Percentiles rank a stretch among this genome's conserved stretches.
phyloP scores from a whole-genome alignment of 2,329 filamentous ascomycete species.

The Trichoderma sp. region DNA sequence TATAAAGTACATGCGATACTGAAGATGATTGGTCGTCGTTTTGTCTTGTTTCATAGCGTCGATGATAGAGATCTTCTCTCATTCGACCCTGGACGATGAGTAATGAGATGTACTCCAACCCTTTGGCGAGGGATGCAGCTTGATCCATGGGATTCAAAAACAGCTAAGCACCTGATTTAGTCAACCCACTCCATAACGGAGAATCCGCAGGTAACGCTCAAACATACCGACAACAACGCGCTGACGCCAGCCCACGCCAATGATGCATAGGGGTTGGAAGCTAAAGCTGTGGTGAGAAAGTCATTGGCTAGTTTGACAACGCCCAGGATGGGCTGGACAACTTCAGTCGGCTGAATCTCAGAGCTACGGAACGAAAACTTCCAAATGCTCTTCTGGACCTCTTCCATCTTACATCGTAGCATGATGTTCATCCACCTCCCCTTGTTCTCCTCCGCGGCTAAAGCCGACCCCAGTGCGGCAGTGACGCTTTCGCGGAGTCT shows the following conservation, averaged over 20 bases:
- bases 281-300: background rate
- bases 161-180: background rate
- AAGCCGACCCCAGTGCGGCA: background rate
- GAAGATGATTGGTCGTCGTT: background rate
- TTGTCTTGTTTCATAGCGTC: background rate
- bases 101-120: background rate
- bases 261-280: background rate
- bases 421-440: background rate
- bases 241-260: background rate
- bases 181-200: background rate
- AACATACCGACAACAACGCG: background rate
- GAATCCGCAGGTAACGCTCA: too few relatives aligned
- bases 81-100: conserved; percentile 1
- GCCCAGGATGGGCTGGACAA: conserved; percentile 1
- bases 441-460: background rate
- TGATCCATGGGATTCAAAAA: background rate
- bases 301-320: background rate
- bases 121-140: background rate
- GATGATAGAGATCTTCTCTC: conserved; percentile 1
- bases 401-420: background rate
- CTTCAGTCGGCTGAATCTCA: background rate
- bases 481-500: background rate
- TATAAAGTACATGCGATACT: background rate
- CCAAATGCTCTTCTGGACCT: background rate
- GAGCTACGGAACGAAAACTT: background rate